These are phyloP conservation scores for Triticum urartu DNA, from an alignment of 176 grass and related monocot genomes.

Conservation along the genomic window DNA sequence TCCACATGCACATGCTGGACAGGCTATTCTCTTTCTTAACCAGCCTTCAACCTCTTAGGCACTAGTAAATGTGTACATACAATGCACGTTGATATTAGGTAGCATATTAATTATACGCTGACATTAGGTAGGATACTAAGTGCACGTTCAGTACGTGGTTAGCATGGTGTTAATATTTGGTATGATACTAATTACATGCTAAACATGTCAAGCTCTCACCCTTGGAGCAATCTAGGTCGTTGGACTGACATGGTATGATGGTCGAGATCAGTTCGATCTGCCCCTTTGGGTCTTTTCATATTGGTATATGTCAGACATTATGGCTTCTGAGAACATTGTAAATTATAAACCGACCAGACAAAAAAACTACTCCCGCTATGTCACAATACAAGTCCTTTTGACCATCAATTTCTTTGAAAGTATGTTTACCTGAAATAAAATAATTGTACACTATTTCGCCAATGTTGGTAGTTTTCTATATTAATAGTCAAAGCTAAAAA, in stretches of 20 bases:
- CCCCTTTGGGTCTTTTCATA: too few relatives aligned
- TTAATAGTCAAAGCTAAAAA: neutral
- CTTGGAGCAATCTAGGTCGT: too few relatives aligned
- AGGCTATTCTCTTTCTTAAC: slow-evolving; percentile 1
- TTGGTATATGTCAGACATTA: neutral
- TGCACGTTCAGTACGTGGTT: too few relatives aligned
- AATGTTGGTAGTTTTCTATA: neutral
- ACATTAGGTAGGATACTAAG: too few relatives aligned
- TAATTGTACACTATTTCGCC: neutral
- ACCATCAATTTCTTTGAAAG: neutral
- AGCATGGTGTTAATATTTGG: too few relatives aligned
- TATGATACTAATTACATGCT: too few relatives aligned
- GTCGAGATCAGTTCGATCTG: too few relatives aligned
- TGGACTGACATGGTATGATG: too few relatives aligned
- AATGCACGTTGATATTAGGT: too few relatives aligned
- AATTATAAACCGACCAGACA: neutral
- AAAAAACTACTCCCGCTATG: neutral
- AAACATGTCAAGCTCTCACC: too few relatives aligned
- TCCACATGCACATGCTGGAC: slow-evolving; percentile 8
- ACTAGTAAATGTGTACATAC: neutral
- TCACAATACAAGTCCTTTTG: neutral
- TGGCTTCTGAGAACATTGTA: neutral
- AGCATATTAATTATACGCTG: too few relatives aligned
- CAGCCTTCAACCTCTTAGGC: neutral
- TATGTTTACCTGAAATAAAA: neutral